Conservation (phyloP, 495 filamentous ascomycete genomes). For the Filosporella fistucella region DNA sequence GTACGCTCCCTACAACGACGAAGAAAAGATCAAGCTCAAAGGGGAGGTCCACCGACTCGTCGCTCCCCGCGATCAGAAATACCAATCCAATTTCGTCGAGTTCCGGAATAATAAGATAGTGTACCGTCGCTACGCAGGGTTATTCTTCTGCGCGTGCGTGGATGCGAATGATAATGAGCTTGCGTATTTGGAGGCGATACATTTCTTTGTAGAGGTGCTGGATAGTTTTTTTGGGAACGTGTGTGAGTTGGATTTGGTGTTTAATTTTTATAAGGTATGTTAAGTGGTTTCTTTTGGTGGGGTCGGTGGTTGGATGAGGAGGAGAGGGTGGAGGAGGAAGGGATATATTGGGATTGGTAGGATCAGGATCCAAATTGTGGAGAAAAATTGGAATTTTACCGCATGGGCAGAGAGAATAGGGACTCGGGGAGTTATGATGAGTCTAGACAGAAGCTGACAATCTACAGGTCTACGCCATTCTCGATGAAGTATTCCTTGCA, state of each 20-base stretch:
- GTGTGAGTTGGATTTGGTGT: constrained; percentile 97
- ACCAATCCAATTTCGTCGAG: constrained; percentile 99
- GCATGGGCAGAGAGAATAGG: background rate
- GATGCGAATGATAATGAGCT: constrained; percentile 99
- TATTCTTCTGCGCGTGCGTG: constrained; percentile 99
- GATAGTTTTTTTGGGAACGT: constrained; percentile 99
- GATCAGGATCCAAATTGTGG: no score
- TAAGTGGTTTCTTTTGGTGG: constrained; percentile 10
- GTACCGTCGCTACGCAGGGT: constrained; percentile 91
- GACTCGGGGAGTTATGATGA: background rate
- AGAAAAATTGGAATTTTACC: no score
- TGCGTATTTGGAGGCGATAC: constrained; percentile 94
- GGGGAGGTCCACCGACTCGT: constrained; percentile 97
- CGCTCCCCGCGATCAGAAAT: constrained; percentile 95
- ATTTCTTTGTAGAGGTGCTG: constrained; percentile 98
- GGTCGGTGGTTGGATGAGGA: background rate
- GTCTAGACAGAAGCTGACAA: background rate
- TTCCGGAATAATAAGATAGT: constrained; percentile 90
- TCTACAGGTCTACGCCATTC: constrained; percentile 87
- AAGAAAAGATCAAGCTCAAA: constrained; percentile 94
- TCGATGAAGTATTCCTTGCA: constrained; percentile 94
- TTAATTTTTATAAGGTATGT: constrained; percentile 88
- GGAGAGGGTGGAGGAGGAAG: background rate
- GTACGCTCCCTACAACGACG: constrained; percentile 97
- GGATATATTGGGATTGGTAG: background rate